A percentile compares a stretch with the other conserved stretches of the same genome.
Evolutionary conservation across 805 yeast species (phyloP).

Genomic region (Candida mattraensis): DNA sequence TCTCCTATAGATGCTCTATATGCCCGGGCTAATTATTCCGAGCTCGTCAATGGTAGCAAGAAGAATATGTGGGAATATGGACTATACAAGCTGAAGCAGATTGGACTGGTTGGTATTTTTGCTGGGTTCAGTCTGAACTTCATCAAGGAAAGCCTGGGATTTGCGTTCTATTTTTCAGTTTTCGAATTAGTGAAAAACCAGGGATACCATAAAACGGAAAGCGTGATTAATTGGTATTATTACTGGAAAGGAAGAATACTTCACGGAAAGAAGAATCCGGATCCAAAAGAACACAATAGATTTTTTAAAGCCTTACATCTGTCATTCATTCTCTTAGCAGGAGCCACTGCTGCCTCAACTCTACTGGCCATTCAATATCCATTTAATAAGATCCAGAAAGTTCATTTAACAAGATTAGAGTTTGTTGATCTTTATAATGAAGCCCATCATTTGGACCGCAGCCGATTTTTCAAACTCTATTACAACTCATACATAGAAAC

Average conservation of each 20-base stretch:
- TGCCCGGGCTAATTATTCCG: slow-evolving; percentile 76
- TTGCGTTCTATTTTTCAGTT: slow-evolving; percentile 79
- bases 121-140: slow-evolving; percentile 84
- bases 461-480: slow-evolving; percentile 49
- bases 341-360: slow-evolving; percentile 81
- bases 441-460: slow-evolving; percentile 25
- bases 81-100: slow-evolving; percentile 58
- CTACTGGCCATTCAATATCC: slow-evolving; percentile 84
- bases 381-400: slow-evolving; percentile 70
- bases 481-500: slow-evolving; percentile 79
- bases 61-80: slow-evolving; percentile 80
- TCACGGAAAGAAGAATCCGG: slow-evolving; percentile 16
- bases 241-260: slow-evolving; percentile 35
- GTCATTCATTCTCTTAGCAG: slow-evolving; percentile 73
- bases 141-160: slow-evolving; percentile 77
- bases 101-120: slow-evolving; percentile 82
- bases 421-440: slow-evolving; percentile 66
- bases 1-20: slow-evolving; percentile 93
- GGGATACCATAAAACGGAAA: slow-evolving; percentile 49
- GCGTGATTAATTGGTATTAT: slow-evolving; percentile 41
- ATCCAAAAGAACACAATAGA: slow-evolving; percentile 20
- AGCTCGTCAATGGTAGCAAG: slow-evolving; percentile 65
- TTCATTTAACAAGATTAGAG: slow-evolving; percentile 78
- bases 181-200: slow-evolving; percentile 79
- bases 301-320: slow-evolving; percentile 55